Base-by-base conservation (phyloP, 2,329 filamentous ascomycete genomes). In the Trichoderma sp. region DNA sequence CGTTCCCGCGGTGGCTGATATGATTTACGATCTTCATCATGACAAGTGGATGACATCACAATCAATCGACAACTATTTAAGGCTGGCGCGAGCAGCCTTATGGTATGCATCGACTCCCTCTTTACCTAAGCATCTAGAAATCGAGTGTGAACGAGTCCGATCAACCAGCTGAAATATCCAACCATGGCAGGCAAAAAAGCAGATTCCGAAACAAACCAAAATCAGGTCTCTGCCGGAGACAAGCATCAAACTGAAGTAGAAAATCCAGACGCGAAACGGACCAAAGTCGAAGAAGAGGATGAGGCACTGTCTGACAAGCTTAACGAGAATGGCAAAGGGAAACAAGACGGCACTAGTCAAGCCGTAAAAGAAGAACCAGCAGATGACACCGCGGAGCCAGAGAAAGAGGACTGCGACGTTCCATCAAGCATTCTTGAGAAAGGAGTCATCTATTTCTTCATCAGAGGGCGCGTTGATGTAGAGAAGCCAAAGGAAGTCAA, bases 391-490 rank as follows among this genome's bases (percentile, higher is more conserved):
- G 74, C 76, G 0, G 68, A 74, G 0, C 56, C 73, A 16, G 71
- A 71, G 21, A 67, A 68, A 2, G 37, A 73, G 59, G 79, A 77
- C 30, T 60, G 69, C 4, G 59, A 75, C 18, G 73, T 83, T 1
- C 81, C 83, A 0, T 82, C 85, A 0, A 85, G 74, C 60, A 88
- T 97, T 28, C 84, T 96, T 2, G 94, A 97, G 76, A 97, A 96
- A 75, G 94, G 94, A 4, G 86, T 96, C 73, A 89, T 97, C 73
- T 97, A 97, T 83, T 97, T 97, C 84, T 96, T 97, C 83, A 90
- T 91, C 74, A 90, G 94, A 21, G 89, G 89, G 8, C 89, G 93
- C 14, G 92, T 97, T 46, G 87, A 88, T 61, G 85, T 92, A 30
- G 87, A 93, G 5, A 85, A 92, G 7, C 90, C 93, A 0, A 85